phyloP scores from a whole-genome alignment of 345 rosid species.

The Sisymbrium altissimum region DNA sequence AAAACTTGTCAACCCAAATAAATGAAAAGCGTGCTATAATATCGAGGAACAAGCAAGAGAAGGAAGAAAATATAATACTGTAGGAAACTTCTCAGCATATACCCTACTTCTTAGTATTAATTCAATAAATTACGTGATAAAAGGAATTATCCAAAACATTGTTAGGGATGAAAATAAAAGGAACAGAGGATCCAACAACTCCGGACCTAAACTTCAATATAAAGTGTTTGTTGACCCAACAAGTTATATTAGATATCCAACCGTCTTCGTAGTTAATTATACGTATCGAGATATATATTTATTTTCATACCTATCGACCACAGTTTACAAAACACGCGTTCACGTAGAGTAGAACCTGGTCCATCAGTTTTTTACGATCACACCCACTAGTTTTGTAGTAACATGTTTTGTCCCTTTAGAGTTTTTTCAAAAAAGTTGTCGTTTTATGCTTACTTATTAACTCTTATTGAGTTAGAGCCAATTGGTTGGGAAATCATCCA shows the following conservation, averaged over 20 bases:
- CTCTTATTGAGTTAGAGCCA: slow-evolving; percentile 8
- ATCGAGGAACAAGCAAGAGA: not conserved
- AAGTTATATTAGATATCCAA: slow-evolving; percentile 30
- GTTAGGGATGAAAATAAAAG: not conserved
- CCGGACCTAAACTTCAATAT: slow-evolving; percentile 5
- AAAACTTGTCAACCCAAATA: slow-evolving; percentile 8
- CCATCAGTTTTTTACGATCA: slow-evolving; percentile 13
- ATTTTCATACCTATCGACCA: slow-evolving; percentile 5
- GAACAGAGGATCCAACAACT: slow-evolving; percentile 26
- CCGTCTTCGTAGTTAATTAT: slow-evolving; percentile 12
- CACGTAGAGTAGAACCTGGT: slow-evolving; percentile 22
- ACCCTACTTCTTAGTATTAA: not conserved
- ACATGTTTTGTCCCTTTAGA: slow-evolving; percentile 26
- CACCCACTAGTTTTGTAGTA: slow-evolving; percentile 28
- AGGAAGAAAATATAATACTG: not conserved
- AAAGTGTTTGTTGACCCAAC: slow-evolving; percentile 37
- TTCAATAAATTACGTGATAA: not conserved
- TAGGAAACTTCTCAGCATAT: slow-evolving; percentile 9
- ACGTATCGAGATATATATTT: not conserved
- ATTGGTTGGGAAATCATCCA: slow-evolving; percentile 30
- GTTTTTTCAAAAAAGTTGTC: not conserved
- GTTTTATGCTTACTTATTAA: slow-evolving; percentile 5
- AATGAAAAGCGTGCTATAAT: slow-evolving; percentile 4
- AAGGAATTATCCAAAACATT: not conserved
- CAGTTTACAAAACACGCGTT: slow-evolving; percentile 20